Percentiles rank a stretch among this genome's conserved stretches.
phyloP scores from a whole-genome alignment of 495 filamentous ascomycete genomes.

The Xylaria palmicola region DNA sequence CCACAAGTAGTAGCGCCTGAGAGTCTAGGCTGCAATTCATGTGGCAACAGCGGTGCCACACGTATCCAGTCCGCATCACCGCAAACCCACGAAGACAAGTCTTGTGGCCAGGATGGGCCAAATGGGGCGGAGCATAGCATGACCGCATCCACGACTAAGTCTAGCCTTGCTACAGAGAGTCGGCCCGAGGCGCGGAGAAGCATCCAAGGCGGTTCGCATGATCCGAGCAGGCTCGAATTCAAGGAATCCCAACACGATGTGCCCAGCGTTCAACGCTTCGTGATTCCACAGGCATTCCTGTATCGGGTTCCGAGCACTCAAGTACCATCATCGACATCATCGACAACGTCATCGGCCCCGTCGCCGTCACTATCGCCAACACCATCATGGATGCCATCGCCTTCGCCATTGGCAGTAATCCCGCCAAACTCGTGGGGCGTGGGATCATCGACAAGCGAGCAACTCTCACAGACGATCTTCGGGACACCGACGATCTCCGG shows the following conservation, averaged over 20 bases:
- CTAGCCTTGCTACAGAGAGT: background rate
- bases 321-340: background rate
- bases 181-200: too few species aligned
- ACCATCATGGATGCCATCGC: background rate
- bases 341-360: background rate
- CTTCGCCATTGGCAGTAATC: background rate
- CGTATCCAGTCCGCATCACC: background rate
- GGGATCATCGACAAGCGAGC: background rate
- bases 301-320: background rate
- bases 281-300: background rate
- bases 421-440: background rate
- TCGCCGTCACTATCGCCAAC: background rate
- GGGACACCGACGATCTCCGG: too few species aligned
- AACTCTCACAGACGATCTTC: background rate
- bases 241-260: background rate
- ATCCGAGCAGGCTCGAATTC: background rate
- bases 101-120: background rate
- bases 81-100: background rate
- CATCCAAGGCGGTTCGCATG: too few species aligned
- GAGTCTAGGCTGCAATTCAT: background rate
- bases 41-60: too few species aligned
- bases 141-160: background rate
- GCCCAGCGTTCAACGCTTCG: background rate
- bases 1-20: background rate
- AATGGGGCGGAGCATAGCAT: background rate